Conservation (phyloP, 306 rosid species). For the Medicago truncatula region DNA sequence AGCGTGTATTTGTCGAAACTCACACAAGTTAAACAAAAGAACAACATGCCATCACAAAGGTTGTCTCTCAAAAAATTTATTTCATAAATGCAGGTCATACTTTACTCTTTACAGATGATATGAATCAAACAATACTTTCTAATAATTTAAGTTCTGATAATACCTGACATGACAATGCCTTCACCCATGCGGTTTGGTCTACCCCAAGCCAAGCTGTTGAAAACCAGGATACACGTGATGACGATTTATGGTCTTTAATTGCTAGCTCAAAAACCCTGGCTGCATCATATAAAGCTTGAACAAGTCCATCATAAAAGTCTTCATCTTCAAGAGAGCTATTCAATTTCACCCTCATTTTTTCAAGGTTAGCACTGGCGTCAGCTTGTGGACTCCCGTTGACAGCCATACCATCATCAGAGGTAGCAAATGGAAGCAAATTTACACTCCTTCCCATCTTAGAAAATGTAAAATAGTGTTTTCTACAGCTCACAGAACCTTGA, state of each 20-base stretch:
- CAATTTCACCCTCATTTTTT: constrained; percentile 68
- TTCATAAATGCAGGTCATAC: constrained; percentile 16
- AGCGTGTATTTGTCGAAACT: constrained; percentile 4
- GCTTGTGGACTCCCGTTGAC: constrained; percentile 82
- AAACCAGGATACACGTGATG: constrained; percentile 69
- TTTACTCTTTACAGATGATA: background rate
- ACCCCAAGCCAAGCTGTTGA: constrained; percentile 87
- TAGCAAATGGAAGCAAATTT: constrained; percentile 53
- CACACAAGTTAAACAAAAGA: constrained; percentile 13
- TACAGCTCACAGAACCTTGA: constrained; percentile 44
- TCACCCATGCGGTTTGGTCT: constrained; percentile 92
- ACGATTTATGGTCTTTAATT: constrained; percentile 72
- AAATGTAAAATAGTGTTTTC: constrained; percentile 52
- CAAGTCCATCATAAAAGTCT: constrained; percentile 76
- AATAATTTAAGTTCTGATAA: constrained; percentile 19
- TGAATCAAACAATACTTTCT: constrained; percentile 8
- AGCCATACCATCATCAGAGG: constrained; percentile 81
- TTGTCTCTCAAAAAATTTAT: constrained; percentile 25
- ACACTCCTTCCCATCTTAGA: constrained; percentile 54
- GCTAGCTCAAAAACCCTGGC: constrained; percentile 93
- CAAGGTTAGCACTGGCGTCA: constrained; percentile 68
- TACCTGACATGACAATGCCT: constrained; percentile 89
- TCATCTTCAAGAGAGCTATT: constrained; percentile 70
- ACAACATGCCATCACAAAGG: constrained; percentile 31
- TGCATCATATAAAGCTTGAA: constrained; percentile 85